These are phyloP conservation scores for Mycena latifolia DNA, from an alignment of 768 basidiomycete genomes.

Conservation along the genomic window DNA sequence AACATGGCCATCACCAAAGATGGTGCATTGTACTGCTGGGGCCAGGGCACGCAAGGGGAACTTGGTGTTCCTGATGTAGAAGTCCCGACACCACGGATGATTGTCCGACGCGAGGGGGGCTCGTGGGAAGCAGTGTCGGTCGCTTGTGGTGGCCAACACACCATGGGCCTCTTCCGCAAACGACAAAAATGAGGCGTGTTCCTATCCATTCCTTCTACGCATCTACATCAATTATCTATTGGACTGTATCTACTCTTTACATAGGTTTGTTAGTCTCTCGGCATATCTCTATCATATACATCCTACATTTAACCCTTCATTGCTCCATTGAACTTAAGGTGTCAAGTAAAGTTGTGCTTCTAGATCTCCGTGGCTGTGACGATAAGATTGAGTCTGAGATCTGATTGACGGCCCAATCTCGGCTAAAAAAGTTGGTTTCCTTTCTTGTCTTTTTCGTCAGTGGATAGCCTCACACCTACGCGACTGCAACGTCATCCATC, in stretches of 20 bases:
- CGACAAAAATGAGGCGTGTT: conserved; percentile 51
- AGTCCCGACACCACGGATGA: conserved; percentile 71
- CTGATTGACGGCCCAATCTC: conserved; percentile 16
- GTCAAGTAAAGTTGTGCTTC: not conserved
- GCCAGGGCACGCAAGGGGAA: conserved; percentile 83
- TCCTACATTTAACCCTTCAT: not conserved
- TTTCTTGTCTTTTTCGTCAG: conserved; percentile 26
- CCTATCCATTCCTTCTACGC: conserved; percentile 21
- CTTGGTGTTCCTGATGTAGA: conserved; percentile 74
- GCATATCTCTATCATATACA: conserved; percentile 34
- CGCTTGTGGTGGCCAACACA: conserved; percentile 86
- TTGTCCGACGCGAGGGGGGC: conserved; percentile 81
- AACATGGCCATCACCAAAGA: conserved; percentile 76
- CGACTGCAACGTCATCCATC: not conserved
- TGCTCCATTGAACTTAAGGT: no score
- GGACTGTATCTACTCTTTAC: no score
- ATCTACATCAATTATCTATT: no score
- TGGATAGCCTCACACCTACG: not conserved
- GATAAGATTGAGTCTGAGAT: no score
- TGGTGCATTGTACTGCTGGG: conserved; percentile 83
- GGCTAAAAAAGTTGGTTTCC: conserved; percentile 12
- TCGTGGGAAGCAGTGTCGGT: conserved; percentile 74
- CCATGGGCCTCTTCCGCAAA: conserved; percentile 78
- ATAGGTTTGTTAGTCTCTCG: conserved; percentile 29
- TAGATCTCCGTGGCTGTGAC: conserved; percentile 12